Evolutionary conservation across 139 green algal species (phyloP), one percentile per base, ranked within the genome.

Genomic region (Pseudopediastrum boryanum): DNA sequence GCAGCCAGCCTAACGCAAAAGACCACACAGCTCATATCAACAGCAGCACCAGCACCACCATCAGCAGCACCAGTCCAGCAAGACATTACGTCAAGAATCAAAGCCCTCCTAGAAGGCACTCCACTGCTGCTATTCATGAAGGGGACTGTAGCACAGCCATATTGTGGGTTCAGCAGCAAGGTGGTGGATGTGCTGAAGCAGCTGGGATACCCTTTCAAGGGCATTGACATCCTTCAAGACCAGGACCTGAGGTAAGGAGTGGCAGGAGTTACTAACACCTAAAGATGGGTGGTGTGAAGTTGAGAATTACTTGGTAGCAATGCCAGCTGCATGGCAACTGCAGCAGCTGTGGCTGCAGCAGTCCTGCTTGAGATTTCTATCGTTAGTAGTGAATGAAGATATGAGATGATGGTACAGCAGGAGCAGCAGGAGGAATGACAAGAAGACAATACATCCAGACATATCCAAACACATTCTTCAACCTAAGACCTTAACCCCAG

Each of bases 121-220:
- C 84, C 86, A 2, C 84, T 96, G 31, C 77, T 96, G 74, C 84
- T 97, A n/a, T 97, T 97, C 81, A 96, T 98, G 91, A 94, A 96
- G 85, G 94, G 94, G 29, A 87, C 51, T 3, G 89, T 86, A 3
- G 87, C 93, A 21, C 78, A 72, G 16, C 95, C 95, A 0, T 82
- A 89, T 29, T 98, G 95, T 79, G 95, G 95, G 7, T 98, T 98
- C 87, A 94, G 85, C 62, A 41, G 79, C 3, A 84, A 89, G 29
- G 94, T 95, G 35, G 90, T 96, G 58, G 82, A 89, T 25, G 88
- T 90, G 21, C 78, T 98, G 43, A 33, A 77, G 42, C 48, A 41
- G 6, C 75, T 35, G 4, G 83, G 87, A 1, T 35, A 39, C 9
- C 19, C 35, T 31, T 85, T 89, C 59, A 62, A 81, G 13, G 69